Conservation (phyloP, 2,329 filamentous ascomycete genomes). For the Arthrinium puccinioides region DNA sequence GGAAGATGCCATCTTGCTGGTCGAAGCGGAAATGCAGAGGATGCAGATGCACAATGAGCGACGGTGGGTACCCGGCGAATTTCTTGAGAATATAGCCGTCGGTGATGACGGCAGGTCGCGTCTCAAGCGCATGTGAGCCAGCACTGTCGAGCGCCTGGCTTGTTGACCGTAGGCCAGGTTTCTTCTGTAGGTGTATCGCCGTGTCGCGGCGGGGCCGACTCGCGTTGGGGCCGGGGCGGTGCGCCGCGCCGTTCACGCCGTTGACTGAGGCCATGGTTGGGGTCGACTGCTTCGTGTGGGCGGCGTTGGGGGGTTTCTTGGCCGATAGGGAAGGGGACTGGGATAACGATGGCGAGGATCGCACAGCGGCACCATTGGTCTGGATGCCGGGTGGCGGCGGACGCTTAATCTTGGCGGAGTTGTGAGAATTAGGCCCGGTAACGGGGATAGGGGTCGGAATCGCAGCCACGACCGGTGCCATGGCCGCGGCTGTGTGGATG, state of each 20-base stretch:
- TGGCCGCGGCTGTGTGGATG: conserved; percentile 22
- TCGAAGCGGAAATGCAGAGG: conserved; percentile 86
- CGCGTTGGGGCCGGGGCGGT: conserved; percentile 44
- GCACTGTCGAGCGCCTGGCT: conserved; percentile 37
- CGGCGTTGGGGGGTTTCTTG: conserved; percentile 39
- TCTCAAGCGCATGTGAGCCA: conserved; percentile 30
- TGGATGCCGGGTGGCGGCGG: conserved; percentile 59
- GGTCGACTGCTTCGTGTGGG: conserved; percentile 30
- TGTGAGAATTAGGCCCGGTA: too few relatives aligned
- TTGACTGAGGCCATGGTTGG: conserved; percentile 26
- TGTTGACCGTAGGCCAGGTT: conserved; percentile 42
- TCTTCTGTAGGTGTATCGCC: conserved; percentile 32
- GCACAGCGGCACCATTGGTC: conserved; percentile 53
- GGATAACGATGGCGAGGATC: conserved; percentile 49
- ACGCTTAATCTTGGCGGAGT: conserved; percentile 58
- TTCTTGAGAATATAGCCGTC: conserved; percentile 77
- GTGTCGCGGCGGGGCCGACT: conserved; percentile 51
- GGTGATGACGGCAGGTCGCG: conserved; percentile 44
- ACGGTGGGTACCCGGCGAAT: conserved; percentile 68
- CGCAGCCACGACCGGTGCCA: conserved; percentile 49
- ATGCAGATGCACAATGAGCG: conserved; percentile 80
- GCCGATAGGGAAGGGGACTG: conserved; percentile 41
- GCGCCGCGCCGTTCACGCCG: conserved; percentile 33
- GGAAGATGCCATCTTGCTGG: conserved; percentile 85
- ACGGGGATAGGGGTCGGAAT: conserved; percentile 12